A percentile compares a stretch with the other conserved stretches of the same genome.
Evolutionary conservation across 805 yeast species (phyloP).

Genomic region (Saccharomycopsis fodiens): DNA sequence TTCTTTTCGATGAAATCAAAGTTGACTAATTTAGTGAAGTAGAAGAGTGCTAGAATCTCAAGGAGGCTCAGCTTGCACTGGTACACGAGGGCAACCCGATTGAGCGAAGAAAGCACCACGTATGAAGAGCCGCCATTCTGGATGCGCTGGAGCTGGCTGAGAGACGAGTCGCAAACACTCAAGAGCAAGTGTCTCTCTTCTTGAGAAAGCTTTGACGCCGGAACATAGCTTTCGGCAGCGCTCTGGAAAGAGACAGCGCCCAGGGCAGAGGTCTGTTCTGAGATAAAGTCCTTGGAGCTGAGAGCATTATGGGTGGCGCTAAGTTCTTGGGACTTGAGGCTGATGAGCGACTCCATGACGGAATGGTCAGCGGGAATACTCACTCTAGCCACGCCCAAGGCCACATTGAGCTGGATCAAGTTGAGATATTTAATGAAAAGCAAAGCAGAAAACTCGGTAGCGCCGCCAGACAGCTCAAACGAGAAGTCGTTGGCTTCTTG

Average conservation of each 20-base stretch:
- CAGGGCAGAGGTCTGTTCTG: background rate
- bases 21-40: constrained; percentile 38
- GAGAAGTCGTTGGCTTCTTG: too few relatives aligned
- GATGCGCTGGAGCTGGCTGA: constrained; percentile 27
- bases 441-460: constrained; percentile 18
- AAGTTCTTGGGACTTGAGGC: constrained; percentile 11
- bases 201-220: background rate
- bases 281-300: background rate
- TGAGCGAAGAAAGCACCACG: constrained; percentile 43
- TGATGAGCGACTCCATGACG: constrained; percentile 17
- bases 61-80: constrained; percentile 47
- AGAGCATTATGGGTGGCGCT: background rate
- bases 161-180: constrained; percentile 20
- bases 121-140: constrained; percentile 49
- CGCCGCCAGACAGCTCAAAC: too few relatives aligned
- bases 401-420: constrained; percentile 14
- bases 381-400: constrained; percentile 8
- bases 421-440: constrained; percentile 17
- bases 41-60: constrained; percentile 55
- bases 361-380: background rate
- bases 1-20: constrained; percentile 34
- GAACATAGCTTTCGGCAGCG: background rate
- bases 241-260: background rate
- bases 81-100: constrained; percentile 43
- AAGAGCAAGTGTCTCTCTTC: constrained; percentile 1